A percentile compares a stretch with the other conserved stretches of the same genome.
Evolutionary conservation across 1,284 basidiomycete genomes (phyloP).

Genomic region (Ganoderma boninense): DNA sequence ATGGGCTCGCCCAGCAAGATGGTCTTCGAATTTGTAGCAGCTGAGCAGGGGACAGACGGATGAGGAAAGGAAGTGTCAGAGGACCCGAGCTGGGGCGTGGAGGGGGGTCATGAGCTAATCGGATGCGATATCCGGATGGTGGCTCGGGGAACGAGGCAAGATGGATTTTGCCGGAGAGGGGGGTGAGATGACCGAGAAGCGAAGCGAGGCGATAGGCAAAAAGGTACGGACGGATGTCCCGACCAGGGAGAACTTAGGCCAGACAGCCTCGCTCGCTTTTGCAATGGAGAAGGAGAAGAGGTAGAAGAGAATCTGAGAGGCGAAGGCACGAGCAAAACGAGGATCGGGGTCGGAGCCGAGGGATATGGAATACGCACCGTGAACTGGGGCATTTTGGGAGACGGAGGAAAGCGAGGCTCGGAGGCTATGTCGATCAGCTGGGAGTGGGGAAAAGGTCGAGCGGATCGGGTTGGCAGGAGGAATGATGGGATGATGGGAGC

Average conservation of each 20-base stretch:
- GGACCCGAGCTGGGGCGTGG: not conserved
- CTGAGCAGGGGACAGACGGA: not conserved
- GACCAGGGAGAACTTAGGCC: conserved; percentile 5
- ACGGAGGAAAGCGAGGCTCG: conserved; percentile 14
- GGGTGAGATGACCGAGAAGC: not conserved
- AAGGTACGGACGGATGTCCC: conserved; percentile 12
- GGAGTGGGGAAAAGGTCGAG: conserved; percentile 7
- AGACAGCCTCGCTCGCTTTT: not conserved
- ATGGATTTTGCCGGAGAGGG: conserved; percentile 17
- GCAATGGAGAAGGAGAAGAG: not conserved
- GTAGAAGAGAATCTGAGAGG: not conserved
- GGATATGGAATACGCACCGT: conserved; percentile 12
- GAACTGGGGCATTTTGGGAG: conserved; percentile 5
- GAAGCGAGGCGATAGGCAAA: not conserved
- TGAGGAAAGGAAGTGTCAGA: not conserved
- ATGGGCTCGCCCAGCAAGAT: not conserved
- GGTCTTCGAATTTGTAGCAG: not conserved
- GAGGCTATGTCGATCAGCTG: conserved; percentile 6
- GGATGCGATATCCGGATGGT: conserved; percentile 28
- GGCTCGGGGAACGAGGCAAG: conserved; percentile 24
- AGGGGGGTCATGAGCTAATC: conserved; percentile 30
- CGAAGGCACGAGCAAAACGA: not conserved
- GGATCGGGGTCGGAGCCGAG: not conserved
- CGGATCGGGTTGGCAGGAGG: conserved; percentile 12
- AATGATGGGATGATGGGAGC: conserved; percentile 22